Evolutionary conservation across 305 asterid genomes (phyloP).

Genomic region (Ruellia speciosa): DNA sequence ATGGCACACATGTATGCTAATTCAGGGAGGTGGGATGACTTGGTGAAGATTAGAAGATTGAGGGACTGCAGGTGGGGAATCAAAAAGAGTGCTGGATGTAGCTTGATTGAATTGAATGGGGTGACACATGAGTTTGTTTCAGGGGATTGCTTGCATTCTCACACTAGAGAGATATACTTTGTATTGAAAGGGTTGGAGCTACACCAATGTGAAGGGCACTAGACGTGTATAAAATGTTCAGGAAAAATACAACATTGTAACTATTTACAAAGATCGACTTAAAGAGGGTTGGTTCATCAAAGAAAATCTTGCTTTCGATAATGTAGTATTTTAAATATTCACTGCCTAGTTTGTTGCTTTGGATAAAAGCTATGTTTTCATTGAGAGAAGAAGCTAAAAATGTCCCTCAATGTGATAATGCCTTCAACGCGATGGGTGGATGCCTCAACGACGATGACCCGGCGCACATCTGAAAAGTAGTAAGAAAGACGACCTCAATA

Average conservation of each 20-base stretch:
- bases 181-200: constrained; percentile 41
- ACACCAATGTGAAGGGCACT: constrained; percentile 32
- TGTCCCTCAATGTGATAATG: constrained; percentile 53
- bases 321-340: too few relatives aligned
- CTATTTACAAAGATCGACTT: neutral
- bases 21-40: constrained; percentile 49
- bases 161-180: constrained; percentile 30
- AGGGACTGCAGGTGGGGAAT: constrained; percentile 42
- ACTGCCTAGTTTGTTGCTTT: neutral
- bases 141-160: constrained; percentile 59
- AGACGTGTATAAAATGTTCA: neutral
- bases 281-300: too few relatives aligned
- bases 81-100: constrained; percentile 61
- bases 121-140: constrained; percentile 60
- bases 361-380: neutral
- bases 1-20: neutral
- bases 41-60: constrained; percentile 47
- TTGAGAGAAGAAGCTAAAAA: constrained; percentile 36
- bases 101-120: constrained; percentile 35
- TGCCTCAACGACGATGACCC: constrained; percentile 45
- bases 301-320: too few relatives aligned
- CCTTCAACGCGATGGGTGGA: constrained; percentile 45
- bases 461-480: constrained; percentile 40
- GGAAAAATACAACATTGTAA: neutral
- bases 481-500: constrained; percentile 7